Conservation (phyloP, 495 filamentous ascomycete genomes). For the Neurospora sp. region DNA sequence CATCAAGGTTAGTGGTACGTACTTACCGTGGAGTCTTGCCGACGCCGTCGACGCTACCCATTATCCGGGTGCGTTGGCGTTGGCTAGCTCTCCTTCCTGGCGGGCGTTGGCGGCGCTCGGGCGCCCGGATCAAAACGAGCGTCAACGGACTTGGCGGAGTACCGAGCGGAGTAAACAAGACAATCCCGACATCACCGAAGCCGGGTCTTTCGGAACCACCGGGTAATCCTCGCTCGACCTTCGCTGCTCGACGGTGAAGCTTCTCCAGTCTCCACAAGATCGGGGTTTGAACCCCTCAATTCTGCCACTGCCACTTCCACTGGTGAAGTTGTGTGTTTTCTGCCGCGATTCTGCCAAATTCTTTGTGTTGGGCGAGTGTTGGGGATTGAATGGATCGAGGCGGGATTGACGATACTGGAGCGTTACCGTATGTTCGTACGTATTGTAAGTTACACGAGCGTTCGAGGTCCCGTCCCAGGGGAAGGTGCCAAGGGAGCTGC, state of each 20-base stretch:
- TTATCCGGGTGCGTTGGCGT: background rate
- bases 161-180: background rate
- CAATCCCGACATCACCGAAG: background rate
- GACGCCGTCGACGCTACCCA: background rate
- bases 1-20: background rate
- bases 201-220: background rate
- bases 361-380: no score
- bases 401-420: background rate
- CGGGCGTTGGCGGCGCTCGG: background rate
- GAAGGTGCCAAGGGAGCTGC: background rate
- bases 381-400: no score
- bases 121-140: background rate
- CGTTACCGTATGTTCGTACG: background rate
- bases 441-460: background rate
- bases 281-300: background rate
- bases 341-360: no score
- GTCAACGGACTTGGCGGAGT: background rate
- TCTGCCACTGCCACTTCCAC: background rate
- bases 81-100: no score
- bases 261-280: background rate
- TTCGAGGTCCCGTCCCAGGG: background rate
- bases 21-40: background rate
- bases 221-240: background rate
- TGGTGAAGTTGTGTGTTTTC: no score
- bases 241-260: background rate